Conservation (phyloP, 2,329 filamentous ascomycete genomes). For the Beauveria varroae region DNA sequence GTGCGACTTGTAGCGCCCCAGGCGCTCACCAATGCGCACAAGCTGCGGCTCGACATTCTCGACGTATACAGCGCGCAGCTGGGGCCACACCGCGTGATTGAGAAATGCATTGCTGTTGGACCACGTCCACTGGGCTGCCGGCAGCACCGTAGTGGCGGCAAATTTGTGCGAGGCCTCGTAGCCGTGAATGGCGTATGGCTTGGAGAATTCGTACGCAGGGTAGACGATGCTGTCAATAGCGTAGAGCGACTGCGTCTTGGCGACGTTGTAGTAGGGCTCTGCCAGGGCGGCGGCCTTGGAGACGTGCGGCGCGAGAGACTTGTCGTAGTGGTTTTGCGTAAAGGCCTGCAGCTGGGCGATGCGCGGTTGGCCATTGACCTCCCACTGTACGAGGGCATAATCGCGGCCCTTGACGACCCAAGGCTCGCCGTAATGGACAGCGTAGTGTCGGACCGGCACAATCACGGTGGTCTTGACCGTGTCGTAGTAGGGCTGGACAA, state of each 20-base stretch:
- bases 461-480: conserved; percentile 56
- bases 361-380: conserved; percentile 68
- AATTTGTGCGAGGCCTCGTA: conserved; percentile 63
- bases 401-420: conserved; percentile 58
- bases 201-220: conserved; percentile 66
- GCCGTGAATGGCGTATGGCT: conserved; percentile 64
- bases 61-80: conserved; percentile 69
- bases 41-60: conserved; percentile 95
- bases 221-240: conserved; percentile 66
- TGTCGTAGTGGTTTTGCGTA: conserved; percentile 59
- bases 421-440: conserved; percentile 68
- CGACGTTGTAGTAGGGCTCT: conserved; percentile 65
- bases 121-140: conserved; percentile 64
- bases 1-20: conserved; percentile 61
- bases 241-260: conserved; percentile 54
- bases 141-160: conserved; percentile 61
- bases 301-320: conserved; percentile 66
- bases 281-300: conserved; percentile 49
- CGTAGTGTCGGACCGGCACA: conserved; percentile 58
- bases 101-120: conserved; percentile 63
- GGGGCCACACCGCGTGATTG: conserved; percentile 72
- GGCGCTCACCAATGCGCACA: conserved; percentile 80
- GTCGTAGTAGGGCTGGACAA: conserved; percentile 68
- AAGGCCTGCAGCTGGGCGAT: conserved; percentile 56
- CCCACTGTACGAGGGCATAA: conserved; percentile 68